Evolutionary conservation across 495 filamentous ascomycete species (phyloP).

Genomic region (Trichocladium uniseriatum): DNA sequence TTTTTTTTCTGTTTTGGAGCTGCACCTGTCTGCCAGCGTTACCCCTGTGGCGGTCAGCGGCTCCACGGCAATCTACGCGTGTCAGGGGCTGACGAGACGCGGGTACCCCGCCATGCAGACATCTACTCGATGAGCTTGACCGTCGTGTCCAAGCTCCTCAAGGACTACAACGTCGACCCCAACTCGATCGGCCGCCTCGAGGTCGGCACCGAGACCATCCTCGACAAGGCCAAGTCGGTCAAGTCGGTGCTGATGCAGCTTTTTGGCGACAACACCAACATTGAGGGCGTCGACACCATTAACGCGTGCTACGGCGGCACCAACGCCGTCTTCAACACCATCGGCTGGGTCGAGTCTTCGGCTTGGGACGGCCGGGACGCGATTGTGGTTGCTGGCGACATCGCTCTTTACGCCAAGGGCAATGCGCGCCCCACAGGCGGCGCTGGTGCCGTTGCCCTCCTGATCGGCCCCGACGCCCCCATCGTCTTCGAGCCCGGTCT

Average conservation of each 20-base stretch:
- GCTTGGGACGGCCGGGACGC: conserved; percentile 94
- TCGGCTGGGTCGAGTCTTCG: conserved; percentile 98
- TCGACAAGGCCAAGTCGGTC: conserved; percentile 99
- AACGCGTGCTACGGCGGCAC: conserved; percentile 99
- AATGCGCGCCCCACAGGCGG: conserved; percentile 91
- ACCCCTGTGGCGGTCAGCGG: too few relatives aligned
- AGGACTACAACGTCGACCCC: conserved; percentile 89
- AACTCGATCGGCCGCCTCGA: conserved; percentile 87
- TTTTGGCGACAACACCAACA: conserved; percentile 77
- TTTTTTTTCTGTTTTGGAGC: conserved; percentile 2
- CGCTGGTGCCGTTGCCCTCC: conserved; percentile 87
- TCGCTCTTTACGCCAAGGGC: conserved; percentile 96
- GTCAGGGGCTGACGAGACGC: conserved; percentile 19
- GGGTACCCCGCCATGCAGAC: conserved; percentile 46
- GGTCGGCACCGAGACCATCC: conserved; percentile 94
- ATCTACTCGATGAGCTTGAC: conserved; percentile 97
- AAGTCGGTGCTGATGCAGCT: conserved; percentile 99
- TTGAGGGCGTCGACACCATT: conserved; percentile 92
- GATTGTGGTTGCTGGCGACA: conserved; percentile 90
- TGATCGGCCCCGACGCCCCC: conserved; percentile 88
- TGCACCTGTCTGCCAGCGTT: neutral
- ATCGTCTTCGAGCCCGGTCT: conserved; percentile 86
- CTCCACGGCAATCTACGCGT: neutral
- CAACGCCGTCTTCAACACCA: conserved; percentile 91
- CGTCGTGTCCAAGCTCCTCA: conserved; percentile 74